Conservation (phyloP, 768 basidiomycete genomes). For the Paxillus rubicundulus region DNA sequence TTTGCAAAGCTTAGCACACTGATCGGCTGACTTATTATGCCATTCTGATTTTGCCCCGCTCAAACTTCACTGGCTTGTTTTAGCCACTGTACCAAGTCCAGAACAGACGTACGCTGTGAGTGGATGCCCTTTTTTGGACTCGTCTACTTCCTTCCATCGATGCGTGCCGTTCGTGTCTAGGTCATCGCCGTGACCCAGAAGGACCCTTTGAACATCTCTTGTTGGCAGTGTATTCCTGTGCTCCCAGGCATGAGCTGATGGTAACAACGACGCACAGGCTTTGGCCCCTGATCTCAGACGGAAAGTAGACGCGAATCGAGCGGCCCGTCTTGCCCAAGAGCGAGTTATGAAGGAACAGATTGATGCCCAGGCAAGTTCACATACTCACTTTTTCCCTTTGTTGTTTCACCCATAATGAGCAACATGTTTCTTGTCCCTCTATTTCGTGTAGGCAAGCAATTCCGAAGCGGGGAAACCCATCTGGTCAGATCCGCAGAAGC, state of each 20-base stretch:
- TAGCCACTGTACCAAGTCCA: constrained; percentile 36
- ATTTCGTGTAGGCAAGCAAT: constrained; percentile 17
- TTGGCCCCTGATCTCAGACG: constrained; percentile 64
- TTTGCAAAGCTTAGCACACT: neutral
- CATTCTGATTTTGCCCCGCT: neutral
- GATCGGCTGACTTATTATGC: constrained; percentile 10
- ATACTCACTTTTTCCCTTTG: neutral
- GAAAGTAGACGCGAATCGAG: constrained; percentile 59
- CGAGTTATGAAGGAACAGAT: constrained; percentile 50
- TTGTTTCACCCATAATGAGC: constrained; percentile 1
- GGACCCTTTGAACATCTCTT: neutral
- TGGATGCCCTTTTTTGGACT: constrained; percentile 1
- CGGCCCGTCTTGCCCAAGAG: constrained; percentile 52
- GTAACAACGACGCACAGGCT: constrained; percentile 36
- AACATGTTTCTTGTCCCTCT: constrained; percentile 2
- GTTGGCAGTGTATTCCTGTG: neutral
- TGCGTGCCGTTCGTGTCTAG: neutral
- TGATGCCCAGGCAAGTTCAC: constrained; percentile 48
- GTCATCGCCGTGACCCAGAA: neutral
- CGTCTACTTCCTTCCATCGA: neutral
- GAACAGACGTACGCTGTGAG: constrained; percentile 36
- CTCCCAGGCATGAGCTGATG: neutral
- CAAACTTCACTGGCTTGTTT: constrained; percentile 1
- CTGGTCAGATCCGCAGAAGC: constrained; percentile 30
- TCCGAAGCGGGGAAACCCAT: constrained; percentile 33